Evolutionary conservation across 2,329 filamentous ascomycete genomes (phyloP).

Genomic region (Apiospora saccharicola): DNA sequence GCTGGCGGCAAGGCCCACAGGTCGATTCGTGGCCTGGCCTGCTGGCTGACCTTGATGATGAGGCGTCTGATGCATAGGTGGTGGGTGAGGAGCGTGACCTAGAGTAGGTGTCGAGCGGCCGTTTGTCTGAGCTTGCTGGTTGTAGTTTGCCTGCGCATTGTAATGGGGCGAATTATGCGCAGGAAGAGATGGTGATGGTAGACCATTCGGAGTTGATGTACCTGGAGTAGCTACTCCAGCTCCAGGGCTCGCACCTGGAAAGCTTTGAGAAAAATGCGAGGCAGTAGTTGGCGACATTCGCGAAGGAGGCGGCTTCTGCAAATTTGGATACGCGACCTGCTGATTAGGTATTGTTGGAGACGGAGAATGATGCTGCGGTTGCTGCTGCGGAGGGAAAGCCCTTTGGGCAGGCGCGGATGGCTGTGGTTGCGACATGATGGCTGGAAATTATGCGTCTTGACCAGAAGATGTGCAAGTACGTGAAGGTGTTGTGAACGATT

Average conservation of each 20-base stretch:
- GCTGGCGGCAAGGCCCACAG: constrained; percentile 2
- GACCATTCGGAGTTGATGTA: constrained; percentile 15
- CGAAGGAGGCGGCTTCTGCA: constrained; percentile 9
- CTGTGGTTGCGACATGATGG: constrained; percentile 67
- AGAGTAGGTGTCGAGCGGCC: constrained; percentile 13
- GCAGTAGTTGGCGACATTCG: constrained; percentile 12
- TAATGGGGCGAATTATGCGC: constrained; percentile 8
- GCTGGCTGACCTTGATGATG: constrained; percentile 7
- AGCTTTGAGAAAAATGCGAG: constrained; percentile 17
- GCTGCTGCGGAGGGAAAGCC: constrained; percentile 33
- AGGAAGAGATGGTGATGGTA: constrained; percentile 23
- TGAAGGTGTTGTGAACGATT: not conserved
- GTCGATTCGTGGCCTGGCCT: not conserved
- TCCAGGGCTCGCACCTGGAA: constrained; percentile 20
- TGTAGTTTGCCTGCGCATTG: not conserved
- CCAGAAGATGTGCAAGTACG: not conserved
- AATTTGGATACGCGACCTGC: not conserved
- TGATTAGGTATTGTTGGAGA: constrained; percentile 24
- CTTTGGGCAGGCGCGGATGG: constrained; percentile 47
- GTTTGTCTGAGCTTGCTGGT: constrained; percentile 1
- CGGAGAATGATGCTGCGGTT: constrained; percentile 27
- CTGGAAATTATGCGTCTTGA: constrained; percentile 1
- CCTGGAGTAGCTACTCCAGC: constrained; percentile 11
- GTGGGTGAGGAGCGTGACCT: not conserved
- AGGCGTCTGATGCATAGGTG: not conserved